Conservation (phyloP, 2,329 filamentous ascomycete species). For the Sphaerulina vaccinii region DNA sequence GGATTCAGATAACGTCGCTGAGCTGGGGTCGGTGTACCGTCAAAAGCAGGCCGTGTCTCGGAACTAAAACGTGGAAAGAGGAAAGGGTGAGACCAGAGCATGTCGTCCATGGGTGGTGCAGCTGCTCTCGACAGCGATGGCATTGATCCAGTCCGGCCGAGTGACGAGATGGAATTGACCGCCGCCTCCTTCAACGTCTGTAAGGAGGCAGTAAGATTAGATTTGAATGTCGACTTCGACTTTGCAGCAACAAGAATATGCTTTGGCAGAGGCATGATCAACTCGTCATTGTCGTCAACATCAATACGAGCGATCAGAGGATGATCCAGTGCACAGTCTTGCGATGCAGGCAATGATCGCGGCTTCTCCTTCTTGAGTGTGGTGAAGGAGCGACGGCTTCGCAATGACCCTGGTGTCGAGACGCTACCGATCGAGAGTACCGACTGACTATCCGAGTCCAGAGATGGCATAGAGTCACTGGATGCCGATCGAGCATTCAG, state of each 20-base stretch:
- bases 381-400: constrained; percentile 37
- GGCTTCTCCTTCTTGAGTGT: constrained; percentile 48
- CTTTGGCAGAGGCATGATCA: constrained; percentile 31
- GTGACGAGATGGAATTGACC: constrained; percentile 58
- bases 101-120: constrained; percentile 47
- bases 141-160: constrained; percentile 41
- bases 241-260: constrained; percentile 41
- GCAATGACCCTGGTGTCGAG: constrained; percentile 42
- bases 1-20: constrained; percentile 63
- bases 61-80: constrained; percentile 59
- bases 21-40: constrained; percentile 54
- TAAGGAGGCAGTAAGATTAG: constrained; percentile 62
- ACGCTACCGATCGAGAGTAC: constrained; percentile 46
- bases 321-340: constrained; percentile 58
- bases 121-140: constrained; percentile 17
- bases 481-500: constrained; percentile 54
- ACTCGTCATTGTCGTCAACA: constrained; percentile 34
- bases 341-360: constrained; percentile 49
- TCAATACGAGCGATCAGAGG: constrained; percentile 51
- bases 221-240: constrained; percentile 55
- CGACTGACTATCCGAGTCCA: constrained; percentile 51
- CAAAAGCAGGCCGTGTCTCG: constrained; percentile 58
- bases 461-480: constrained; percentile 57
- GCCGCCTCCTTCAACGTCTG: constrained; percentile 62
- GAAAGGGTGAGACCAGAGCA: constrained; percentile 59